Evolutionary conservation across 805 yeast species (phyloP).

Genomic region (Nakazawaea wickerhamii): DNA sequence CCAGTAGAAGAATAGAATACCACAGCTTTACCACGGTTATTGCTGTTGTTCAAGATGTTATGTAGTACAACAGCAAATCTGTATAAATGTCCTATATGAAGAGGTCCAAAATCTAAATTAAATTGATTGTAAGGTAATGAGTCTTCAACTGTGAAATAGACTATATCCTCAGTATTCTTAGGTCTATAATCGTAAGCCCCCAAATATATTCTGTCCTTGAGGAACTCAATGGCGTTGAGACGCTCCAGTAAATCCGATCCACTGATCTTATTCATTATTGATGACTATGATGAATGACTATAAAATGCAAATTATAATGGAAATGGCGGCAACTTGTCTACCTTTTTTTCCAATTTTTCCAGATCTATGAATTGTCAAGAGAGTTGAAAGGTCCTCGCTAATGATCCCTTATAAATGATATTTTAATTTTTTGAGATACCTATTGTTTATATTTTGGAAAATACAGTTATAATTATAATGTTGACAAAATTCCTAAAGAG

Average conservation of each 20-base stretch:
- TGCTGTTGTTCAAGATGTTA: slow-evolving; percentile 80
- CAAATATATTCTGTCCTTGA: slow-evolving; percentile 69
- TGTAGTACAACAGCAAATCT: slow-evolving; percentile 94
- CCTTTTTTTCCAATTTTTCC: no score
- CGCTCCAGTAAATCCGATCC: slow-evolving; percentile 9
- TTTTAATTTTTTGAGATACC: no score
- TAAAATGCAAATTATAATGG: no score
- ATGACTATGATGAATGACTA: no score
- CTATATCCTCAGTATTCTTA: slow-evolving; percentile 65
- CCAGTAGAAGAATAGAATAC: slow-evolving; percentile 84
- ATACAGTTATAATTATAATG: background rate
- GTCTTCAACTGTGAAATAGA: slow-evolving; percentile 89
- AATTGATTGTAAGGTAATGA: slow-evolving; percentile 90
- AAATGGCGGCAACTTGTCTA: no score
- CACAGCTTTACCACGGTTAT: slow-evolving; percentile 81
- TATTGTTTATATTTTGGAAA: slow-evolving; percentile 8
- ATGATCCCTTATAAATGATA: no score
- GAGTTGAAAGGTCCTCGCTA: no score
- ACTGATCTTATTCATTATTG: background rate
- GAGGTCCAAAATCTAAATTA: slow-evolving; percentile 94
- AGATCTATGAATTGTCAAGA: no score
- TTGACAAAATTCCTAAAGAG: slow-evolving; percentile 10
- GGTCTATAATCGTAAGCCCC: slow-evolving; percentile 87
- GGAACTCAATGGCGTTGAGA: slow-evolving; percentile 30
- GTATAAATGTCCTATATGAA: slow-evolving; percentile 88